Percentiles rank a stretch among this genome's conserved stretches.
phyloP scores from a whole-genome alignment of 768 basidiomycete genomes.

The Coprinopsis cinerea region DNA sequence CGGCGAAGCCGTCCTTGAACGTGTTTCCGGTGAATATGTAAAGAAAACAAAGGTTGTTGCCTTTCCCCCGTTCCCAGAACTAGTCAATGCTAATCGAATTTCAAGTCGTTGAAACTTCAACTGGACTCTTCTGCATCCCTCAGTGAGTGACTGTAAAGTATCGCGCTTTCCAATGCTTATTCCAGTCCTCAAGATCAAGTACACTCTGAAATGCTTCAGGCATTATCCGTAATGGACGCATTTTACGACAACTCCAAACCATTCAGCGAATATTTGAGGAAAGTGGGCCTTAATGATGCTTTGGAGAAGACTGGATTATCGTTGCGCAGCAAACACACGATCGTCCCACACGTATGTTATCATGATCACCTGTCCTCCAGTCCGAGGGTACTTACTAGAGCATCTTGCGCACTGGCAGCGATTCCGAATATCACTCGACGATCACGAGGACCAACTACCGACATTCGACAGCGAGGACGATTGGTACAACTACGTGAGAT shows the following conservation, averaged over 20 bases:
- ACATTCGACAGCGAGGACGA: too few species aligned
- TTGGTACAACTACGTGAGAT: too few species aligned
- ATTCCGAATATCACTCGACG: too few species aligned
- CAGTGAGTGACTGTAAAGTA: too few species aligned
- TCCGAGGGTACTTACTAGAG: background rate
- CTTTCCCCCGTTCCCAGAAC: background rate
- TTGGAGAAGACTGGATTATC: conserved; percentile 19
- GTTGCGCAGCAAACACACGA: conserved; percentile 22
- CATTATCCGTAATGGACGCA: conserved; percentile 6
- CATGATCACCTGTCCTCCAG: conserved; percentile 6
- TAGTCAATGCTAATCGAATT: background rate
- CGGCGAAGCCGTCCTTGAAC: background rate
- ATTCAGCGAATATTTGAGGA: conserved; percentile 29
- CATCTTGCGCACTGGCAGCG: conserved; percentile 28
- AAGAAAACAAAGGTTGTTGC: background rate
- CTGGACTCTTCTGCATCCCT: too few species aligned
- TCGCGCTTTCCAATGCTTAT: background rate
- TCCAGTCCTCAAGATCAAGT: background rate
- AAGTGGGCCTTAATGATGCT: conserved; percentile 19
- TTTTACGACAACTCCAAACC: conserved; percentile 33
- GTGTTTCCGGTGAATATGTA: background rate
- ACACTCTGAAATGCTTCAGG: background rate
- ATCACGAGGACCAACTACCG: too few species aligned
- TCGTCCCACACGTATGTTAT: conserved; percentile 33
- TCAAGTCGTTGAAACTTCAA: background rate